Conservation (phyloP, 2,329 filamentous ascomycete genomes). For the Leptographium flavum region DNA sequence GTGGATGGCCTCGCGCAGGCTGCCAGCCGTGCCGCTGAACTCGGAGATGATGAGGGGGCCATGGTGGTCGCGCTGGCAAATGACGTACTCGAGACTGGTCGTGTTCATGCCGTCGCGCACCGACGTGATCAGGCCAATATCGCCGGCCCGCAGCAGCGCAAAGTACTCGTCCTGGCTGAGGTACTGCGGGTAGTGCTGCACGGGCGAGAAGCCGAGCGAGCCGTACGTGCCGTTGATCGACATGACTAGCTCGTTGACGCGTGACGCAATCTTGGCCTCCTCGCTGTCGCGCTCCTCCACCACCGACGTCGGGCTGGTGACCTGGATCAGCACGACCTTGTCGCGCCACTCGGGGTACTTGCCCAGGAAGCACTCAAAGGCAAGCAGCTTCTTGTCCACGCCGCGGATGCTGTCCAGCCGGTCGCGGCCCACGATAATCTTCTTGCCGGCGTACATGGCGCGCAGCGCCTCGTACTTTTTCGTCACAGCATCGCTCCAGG, state of each 20-base stretch:
- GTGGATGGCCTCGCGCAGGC: constrained; percentile 72
- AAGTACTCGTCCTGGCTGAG: constrained; percentile 85
- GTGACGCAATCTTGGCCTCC: constrained; percentile 69
- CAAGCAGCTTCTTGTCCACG: constrained; percentile 90
- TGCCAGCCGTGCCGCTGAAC: constrained; percentile 87
- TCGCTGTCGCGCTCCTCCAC: constrained; percentile 65
- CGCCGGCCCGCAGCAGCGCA: constrained; percentile 75
- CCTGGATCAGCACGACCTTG: constrained; percentile 85
- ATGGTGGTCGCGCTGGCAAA: constrained; percentile 77
- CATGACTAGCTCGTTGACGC: constrained; percentile 80
- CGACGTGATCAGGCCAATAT: constrained; percentile 88
- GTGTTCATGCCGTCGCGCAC: constrained; percentile 98
- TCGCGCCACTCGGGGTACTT: constrained; percentile 84
- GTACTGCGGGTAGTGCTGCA: constrained; percentile 92
- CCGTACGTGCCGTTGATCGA: constrained; percentile 87
- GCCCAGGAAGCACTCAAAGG: constrained; percentile 84
- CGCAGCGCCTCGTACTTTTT: constrained; percentile 60
- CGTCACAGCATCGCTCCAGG: constrained; percentile 56
- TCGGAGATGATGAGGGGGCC: constrained; percentile 89
- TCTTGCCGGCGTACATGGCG: constrained; percentile 72
- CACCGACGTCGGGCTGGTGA: constrained; percentile 74
- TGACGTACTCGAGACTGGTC: constrained; percentile 84
- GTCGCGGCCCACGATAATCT: constrained; percentile 89
- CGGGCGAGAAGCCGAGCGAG: constrained; percentile 75
- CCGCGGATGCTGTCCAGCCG: constrained; percentile 86